Conservation (phyloP, 257 asterid genomes). For the Nicotiana tabacum region DNA sequence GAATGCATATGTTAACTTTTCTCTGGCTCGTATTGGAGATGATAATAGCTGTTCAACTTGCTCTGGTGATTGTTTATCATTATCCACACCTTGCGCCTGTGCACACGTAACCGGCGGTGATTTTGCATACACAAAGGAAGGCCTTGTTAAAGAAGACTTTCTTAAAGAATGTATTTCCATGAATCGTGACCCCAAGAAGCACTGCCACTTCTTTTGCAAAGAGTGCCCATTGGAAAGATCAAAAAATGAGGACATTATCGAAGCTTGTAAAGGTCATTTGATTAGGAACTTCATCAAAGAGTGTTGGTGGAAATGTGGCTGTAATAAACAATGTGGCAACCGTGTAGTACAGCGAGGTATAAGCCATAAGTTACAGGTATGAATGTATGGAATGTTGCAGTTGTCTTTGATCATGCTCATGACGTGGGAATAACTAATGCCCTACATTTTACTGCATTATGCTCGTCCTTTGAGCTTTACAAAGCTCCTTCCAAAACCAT, state of each 20-base stretch:
- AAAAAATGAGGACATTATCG: constrained; percentile 43
- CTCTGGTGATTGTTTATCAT: constrained; percentile 66
- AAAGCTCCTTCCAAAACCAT: background rate
- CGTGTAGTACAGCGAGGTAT: constrained; percentile 97
- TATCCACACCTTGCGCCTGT: constrained; percentile 67
- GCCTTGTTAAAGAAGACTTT: constrained; percentile 68
- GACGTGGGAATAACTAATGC: background rate
- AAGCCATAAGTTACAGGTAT: constrained; percentile 67
- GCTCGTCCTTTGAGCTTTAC: background rate
- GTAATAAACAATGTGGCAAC: constrained; percentile 77
- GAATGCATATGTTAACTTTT: constrained; percentile 55
- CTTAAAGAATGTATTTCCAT: constrained; percentile 70
- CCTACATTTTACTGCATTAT: background rate
- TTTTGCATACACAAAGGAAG: constrained; percentile 78
- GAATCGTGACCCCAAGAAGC: constrained; percentile 69
- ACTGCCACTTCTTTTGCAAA: constrained; percentile 57
- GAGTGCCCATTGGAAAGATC: constrained; percentile 87
- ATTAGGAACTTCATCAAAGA: constrained; percentile 78
- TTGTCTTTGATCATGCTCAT: background rate
- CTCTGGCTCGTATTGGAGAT: constrained; percentile 73
- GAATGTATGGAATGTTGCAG: background rate
- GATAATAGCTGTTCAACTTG: constrained; percentile 58
- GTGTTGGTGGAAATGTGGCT: constrained; percentile 97
- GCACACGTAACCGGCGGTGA: constrained; percentile 70
- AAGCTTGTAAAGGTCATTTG: constrained; percentile 91